These are phyloP conservation scores for Eucalyptus pauciflora DNA, from an alignment of 345 rosid genomes.

Conservation along the genomic window DNA sequence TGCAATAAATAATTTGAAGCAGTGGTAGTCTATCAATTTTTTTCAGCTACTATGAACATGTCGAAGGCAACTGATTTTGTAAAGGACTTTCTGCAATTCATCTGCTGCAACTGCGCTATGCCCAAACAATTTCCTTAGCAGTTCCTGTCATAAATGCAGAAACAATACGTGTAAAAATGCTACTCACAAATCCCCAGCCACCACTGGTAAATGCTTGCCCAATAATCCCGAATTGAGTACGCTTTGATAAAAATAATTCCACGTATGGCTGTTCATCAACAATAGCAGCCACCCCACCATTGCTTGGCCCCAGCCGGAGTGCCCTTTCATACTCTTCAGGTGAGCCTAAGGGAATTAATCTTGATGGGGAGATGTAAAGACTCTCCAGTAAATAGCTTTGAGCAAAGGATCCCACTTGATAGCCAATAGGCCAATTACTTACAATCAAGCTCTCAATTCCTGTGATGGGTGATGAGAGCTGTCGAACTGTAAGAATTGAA, in stretches of 20 bases:
- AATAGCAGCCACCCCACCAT: slow-evolving; percentile 82
- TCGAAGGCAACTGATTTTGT: background rate
- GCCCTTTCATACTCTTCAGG: slow-evolving; percentile 63
- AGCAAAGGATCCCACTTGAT: slow-evolving; percentile 75
- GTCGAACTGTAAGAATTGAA: slow-evolving; percentile 80
- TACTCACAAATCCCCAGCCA: slow-evolving; percentile 98
- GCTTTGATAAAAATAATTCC: slow-evolving; percentile 53
- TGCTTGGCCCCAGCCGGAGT: slow-evolving; percentile 49
- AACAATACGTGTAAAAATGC: background rate
- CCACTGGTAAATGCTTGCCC: slow-evolving; percentile 69
- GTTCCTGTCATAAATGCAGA: background rate
- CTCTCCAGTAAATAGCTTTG: slow-evolving; percentile 37
- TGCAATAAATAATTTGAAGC: background rate
- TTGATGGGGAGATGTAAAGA: slow-evolving; percentile 48
- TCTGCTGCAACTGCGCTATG: background rate
- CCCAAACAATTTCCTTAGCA: background rate
- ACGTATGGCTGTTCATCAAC: slow-evolving; percentile 76
- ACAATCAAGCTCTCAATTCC: slow-evolving; percentile 75
- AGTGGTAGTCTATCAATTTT: background rate
- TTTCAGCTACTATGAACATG: background rate
- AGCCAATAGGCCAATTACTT: slow-evolving; percentile 58
- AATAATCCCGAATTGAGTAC: slow-evolving; percentile 44
- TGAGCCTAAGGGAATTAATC: slow-evolving; percentile 46
- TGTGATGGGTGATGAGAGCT: slow-evolving; percentile 66
- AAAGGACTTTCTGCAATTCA: background rate